Percentiles rank a stretch among this genome's conserved stretches.
Evolutionary conservation across 164 flowering plant genomes (phyloP).

Genomic region (Aristolochia fimbriata): DNA sequence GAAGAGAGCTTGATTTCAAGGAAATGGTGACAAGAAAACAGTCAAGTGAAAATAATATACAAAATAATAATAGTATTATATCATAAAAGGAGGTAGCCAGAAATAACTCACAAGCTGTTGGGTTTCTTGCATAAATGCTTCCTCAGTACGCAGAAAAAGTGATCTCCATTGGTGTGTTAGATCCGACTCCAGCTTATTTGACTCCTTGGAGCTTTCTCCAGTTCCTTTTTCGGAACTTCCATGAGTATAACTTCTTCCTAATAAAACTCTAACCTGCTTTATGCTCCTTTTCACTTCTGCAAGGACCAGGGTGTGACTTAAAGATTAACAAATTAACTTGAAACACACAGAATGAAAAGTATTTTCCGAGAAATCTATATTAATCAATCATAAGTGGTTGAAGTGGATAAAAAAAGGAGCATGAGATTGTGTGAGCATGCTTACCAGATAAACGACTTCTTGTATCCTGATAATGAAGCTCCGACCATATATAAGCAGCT

Average conservation of each 20-base stretch:
- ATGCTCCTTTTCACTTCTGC: constrained; percentile 65
- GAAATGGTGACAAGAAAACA: not conserved
- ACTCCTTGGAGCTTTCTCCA: constrained; percentile 19
- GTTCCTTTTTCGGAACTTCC: constrained; percentile 16
- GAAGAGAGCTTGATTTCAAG: not conserved
- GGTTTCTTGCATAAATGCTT: constrained; percentile 41
- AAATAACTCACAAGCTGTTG: constrained; percentile 57
- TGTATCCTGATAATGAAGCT: constrained; percentile 78
- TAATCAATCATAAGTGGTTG: not conserved
- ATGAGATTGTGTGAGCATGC: constrained; percentile 3
- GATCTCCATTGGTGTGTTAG: constrained; percentile 69
- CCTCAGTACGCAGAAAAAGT: constrained; percentile 64
- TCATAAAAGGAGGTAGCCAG: not conserved
- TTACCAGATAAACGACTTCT: constrained; percentile 68
- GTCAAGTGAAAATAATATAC: not conserved
- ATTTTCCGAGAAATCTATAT: not conserved
- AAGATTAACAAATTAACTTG: not conserved
- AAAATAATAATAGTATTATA: not conserved
- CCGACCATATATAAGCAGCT: constrained; percentile 85
- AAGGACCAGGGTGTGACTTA: not conserved
- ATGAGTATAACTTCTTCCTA: constrained; percentile 22
- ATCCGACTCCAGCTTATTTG: constrained; percentile 42
- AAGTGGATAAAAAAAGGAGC: not conserved
- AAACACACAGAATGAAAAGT: not conserved
- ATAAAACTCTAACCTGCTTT: constrained; percentile 54